Evolutionary conservation across 2,329 filamentous ascomycete species (phyloP), one percentile per base, ranked within the genome.

Genomic region (Verticillium alfalfae): DNA sequence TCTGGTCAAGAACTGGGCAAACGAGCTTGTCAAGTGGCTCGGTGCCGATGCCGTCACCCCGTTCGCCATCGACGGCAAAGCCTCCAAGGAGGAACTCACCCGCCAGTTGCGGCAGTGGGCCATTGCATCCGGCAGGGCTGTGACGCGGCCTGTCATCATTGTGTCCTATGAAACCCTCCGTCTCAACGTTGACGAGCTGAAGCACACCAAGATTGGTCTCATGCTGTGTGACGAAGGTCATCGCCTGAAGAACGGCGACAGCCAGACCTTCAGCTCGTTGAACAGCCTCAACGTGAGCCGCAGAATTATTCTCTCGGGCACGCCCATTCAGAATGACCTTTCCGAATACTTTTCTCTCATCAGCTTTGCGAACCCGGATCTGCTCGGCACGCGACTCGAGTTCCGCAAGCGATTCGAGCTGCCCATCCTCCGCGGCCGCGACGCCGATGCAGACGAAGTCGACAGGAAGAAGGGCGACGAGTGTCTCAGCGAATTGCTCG

Each of bases 301-400:
- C 62, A 88, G 95, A 34, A 94, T 99, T 55, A 99, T 99, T 67
- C 81, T 99, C 16, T 98, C 95, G 0, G 95, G 95, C 63, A 99
- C 95, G 1, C 95, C 95, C 0, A 99, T 99, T 62, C 95, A 99
- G 70, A 99, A 99, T 70, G 95, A 99, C 72, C 78, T 99, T n/a
- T 96, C 94, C 0, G 95, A 99, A 72, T 99, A 99, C 75, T 99
- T 97, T 70, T 88, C 95, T 3, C 83, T 99, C 10, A 90, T 98
- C 63, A 96, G 94, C 73, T 99, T 99, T 70, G 95, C 95, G 34
- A 99, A 99, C 68, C 95, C 95, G 0, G 90, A 92, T 67, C 85
- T 98, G 41, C 86, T 99, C 2, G 95, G 95, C 16, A 95, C 91
- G 9, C 87, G 93, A 34, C 84, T 87, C 56, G 95, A 99, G 54